Base-by-base conservation (phyloP, 2,329 filamentous ascomycete species). In the Septoria petroselini region DNA sequence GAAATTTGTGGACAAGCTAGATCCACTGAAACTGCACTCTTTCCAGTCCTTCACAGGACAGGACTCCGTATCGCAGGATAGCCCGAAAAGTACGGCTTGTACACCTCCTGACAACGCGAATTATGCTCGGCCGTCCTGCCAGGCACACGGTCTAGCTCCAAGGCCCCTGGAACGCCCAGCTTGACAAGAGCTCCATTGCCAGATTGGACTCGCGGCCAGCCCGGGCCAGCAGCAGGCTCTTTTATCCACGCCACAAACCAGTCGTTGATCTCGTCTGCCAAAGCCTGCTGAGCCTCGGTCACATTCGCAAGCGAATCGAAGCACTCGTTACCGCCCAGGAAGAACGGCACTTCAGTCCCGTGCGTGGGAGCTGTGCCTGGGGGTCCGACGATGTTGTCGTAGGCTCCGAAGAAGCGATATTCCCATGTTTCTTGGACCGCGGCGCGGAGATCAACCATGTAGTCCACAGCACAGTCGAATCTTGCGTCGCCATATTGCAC, bases 381-480 rank as follows among this genome's bases (percentile, higher is more conserved):
- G 15, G 40, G 12, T 21, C 50, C 50, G n/a, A 52, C 48, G n/a
- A 58, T 52, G n/a, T 58, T 57, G 19, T 50, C 48, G 44, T 55
- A 58, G 1, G 45, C 39, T 53, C 73, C 76, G 57, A 73, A 69
- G 63, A 76, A 76, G 8, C 72, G 71, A 30, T 57, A 59, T 2
- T 37, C 46, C 54, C 54, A 59, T 1, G 57, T 59, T 9, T 53
- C 30, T 25, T 49, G 46, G 11, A n/a, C 18, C n/a, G 17, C 21
- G 30, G 38, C 42, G 11, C 46, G 46, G 14, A 37, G 38, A 6
- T 41, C 29, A 30, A 49, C n/a, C 37, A 49, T 41, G 39, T 49
- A 41, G 15, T 42, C 38, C 3, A 49, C 39, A 14, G 46, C 19
- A 14, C 38, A 49, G 7, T 37, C 39, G 39, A 49, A 49, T 3